Evolutionary conservation across 2,329 filamentous ascomycete species (phyloP).

Genomic region (Hawksworthiomyces lignivorus): DNA sequence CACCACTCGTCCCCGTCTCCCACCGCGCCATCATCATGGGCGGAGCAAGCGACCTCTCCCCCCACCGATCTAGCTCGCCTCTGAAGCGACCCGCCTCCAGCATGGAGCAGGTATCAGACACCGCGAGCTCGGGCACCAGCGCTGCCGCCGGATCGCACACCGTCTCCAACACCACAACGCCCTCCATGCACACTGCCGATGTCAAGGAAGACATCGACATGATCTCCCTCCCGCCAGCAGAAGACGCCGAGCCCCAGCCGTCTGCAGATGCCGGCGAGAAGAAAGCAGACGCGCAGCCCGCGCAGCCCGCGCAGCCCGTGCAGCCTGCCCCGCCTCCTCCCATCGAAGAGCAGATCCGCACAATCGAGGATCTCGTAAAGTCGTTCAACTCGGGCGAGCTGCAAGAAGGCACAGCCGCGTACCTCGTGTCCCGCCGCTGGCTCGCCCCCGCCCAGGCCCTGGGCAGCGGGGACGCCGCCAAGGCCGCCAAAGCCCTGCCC

Average conservation of each 20-base stretch:
- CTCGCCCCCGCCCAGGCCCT: slow-evolving; percentile 63
- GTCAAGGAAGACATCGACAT: slow-evolving; percentile 39
- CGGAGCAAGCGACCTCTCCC: slow-evolving; percentile 44
- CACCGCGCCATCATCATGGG: slow-evolving; percentile 54
- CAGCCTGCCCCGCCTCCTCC: slow-evolving; percentile 1
- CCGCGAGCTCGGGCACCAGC: background rate
- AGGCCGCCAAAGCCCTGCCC: slow-evolving; percentile 50
- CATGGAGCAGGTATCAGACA: slow-evolving; percentile 36
- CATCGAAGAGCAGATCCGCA: slow-evolving; percentile 55
- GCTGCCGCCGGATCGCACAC: slow-evolving; percentile 29
- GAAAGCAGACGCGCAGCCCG: slow-evolving; percentile 12
- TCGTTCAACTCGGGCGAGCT: slow-evolving; percentile 44
- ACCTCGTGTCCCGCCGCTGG: slow-evolving; percentile 74
- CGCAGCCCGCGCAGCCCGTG: background rate
- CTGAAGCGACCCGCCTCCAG: slow-evolving; percentile 57
- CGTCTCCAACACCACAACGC: background rate
- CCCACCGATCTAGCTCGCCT: slow-evolving; percentile 56
- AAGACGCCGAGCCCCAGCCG: background rate
- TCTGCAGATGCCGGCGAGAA: slow-evolving; percentile 4
- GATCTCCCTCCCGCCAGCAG: slow-evolving; percentile 24
- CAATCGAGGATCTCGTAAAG: slow-evolving; percentile 56
- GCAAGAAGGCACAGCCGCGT: slow-evolving; percentile 68
- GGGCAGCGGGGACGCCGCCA: slow-evolving; percentile 45
- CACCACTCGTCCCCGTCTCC: slow-evolving; percentile 41
- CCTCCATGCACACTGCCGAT: too few species aligned